These are phyloP conservation scores for Ascosphaera apis DNA, from an alignment of 2,329 filamentous ascomycete genomes.

Conservation along the genomic window DNA sequence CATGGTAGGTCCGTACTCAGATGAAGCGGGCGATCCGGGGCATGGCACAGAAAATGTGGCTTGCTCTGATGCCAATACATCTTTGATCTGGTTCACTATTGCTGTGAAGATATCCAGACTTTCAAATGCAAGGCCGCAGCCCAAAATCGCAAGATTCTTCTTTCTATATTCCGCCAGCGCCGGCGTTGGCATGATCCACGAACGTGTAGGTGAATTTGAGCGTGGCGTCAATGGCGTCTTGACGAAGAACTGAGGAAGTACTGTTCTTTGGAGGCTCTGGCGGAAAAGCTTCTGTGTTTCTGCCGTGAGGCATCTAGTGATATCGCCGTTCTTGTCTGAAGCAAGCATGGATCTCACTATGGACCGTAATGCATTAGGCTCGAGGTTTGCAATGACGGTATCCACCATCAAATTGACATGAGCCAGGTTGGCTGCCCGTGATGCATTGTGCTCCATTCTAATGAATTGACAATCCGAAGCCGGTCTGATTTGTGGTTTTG, in stretches of 20 bases:
- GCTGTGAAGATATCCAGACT: conserved; percentile 2
- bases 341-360: conserved; percentile 5
- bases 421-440: conserved; percentile 3
- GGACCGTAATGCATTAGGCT: conserved; percentile 2
- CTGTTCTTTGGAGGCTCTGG: conserved; percentile 1
- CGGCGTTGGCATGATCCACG: conserved; percentile 1
- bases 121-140: conserved; percentile 4
- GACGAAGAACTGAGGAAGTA: conserved; percentile 1
- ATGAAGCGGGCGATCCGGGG: too few species aligned
- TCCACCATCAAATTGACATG: conserved; percentile 6
- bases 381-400: conserved; percentile 5
- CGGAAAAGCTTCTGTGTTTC: conserved; percentile 3
- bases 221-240: background rate
- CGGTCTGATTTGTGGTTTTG: too few species aligned
- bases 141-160: conserved; percentile 2
- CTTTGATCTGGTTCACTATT: conserved; percentile 1
- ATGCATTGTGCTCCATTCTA: too few species aligned
- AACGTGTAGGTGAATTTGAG: too few species aligned
- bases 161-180: conserved; percentile 2
- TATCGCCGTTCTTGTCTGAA: conserved; percentile 4
- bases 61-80: too few species aligned
- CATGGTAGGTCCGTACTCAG: too few species aligned
- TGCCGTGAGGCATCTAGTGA: conserved; percentile 2
- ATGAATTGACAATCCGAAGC: too few species aligned
- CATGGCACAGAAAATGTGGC: too few species aligned